These are phyloP conservation scores for Blastocystis sp. DNA, from an alignment of 352 stramenopile species.

Conservation along the genomic window DNA sequence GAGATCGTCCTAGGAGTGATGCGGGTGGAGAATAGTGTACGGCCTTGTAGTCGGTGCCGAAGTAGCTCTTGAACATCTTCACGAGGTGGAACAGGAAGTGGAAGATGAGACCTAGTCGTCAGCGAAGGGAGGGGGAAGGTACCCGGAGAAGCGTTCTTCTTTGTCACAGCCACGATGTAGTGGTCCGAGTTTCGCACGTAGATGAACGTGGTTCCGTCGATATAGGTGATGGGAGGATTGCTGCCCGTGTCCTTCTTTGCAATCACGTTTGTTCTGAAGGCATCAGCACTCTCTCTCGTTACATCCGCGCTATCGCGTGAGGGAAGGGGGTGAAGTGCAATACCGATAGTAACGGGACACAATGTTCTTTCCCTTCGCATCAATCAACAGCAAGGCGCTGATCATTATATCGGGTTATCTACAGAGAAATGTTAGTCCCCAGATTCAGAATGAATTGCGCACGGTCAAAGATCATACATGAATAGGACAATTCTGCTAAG, in stretches of 20 bases:
- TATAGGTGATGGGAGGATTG: constrained; percentile 89
- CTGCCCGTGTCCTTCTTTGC: constrained; percentile 92
- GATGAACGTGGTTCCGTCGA: constrained; percentile 95
- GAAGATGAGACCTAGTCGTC: constrained; percentile 71
- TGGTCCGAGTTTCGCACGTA: constrained; percentile 95
- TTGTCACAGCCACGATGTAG: constrained; percentile 94
- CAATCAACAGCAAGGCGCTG: constrained; percentile 74
- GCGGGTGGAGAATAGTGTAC: constrained; percentile 26
- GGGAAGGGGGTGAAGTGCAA: constrained; percentile 35
- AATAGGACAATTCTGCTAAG: constrained; percentile 8
- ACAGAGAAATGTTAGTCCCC: constrained; percentile 20
- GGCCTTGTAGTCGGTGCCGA: constrained; percentile 74
- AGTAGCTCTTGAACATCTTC: constrained; percentile 75
- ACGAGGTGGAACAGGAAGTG: constrained; percentile 76
- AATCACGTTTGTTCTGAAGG: constrained; percentile 87
- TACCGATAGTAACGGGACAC: constrained; percentile 82
- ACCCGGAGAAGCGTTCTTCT: constrained; percentile 91
- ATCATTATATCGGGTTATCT: constrained; percentile 50
- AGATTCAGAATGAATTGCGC: not conserved
- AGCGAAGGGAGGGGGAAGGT: constrained; percentile 15
- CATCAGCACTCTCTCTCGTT: constrained; percentile 80
- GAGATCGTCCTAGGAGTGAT: constrained; percentile 93
- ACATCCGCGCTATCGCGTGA: constrained; percentile 81
- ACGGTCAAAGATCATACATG: constrained; percentile 6
- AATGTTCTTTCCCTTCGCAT: constrained; percentile 83